These are phyloP conservation scores for Dendrobium nobile DNA, from an alignment of 106 monocot genomes.

Conservation along the genomic window DNA sequence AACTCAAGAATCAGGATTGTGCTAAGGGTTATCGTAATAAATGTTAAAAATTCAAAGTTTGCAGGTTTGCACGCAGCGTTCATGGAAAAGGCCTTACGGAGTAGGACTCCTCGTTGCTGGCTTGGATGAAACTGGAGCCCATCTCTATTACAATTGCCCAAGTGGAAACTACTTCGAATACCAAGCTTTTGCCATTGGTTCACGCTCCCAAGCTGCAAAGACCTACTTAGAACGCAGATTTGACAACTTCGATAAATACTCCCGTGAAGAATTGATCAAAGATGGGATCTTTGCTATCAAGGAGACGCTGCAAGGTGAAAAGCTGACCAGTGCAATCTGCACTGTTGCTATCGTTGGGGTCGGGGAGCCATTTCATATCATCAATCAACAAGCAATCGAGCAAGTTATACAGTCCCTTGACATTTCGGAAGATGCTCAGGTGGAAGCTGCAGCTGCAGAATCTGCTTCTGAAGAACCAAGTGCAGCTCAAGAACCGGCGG, in stretches of 20 bases:
- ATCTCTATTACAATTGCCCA: conserved; percentile 96
- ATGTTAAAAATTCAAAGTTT: background rate
- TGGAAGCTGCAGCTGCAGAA: conserved; percentile 6
- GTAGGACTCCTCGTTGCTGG: conserved; percentile 96
- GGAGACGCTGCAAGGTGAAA: conserved; percentile 91
- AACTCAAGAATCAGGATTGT: too few species aligned
- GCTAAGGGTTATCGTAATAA: too few species aligned
- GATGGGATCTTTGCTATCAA: conserved; percentile 94
- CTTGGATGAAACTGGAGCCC: conserved; percentile 86
- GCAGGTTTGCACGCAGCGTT: conserved; percentile 93
- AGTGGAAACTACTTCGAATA: conserved; percentile 97
- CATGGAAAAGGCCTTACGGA: conserved; percentile 96
- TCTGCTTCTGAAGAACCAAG: conserved; percentile 18
- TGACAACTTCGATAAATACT: conserved; percentile 33
- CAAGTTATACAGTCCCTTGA: conserved; percentile 66
- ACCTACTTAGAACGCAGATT: conserved; percentile 77
- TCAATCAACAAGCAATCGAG: conserved; percentile 58
- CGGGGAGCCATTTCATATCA: conserved; percentile 62
- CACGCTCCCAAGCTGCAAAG: conserved; percentile 94
- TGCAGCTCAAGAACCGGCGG: conserved; percentile 15
- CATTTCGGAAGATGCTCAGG: conserved; percentile 35
- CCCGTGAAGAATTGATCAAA: conserved; percentile 74
- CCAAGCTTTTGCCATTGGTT: conserved; percentile 95
- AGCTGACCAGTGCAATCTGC: conserved; percentile 67
- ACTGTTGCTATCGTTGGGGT: conserved; percentile 82